These are phyloP conservation scores for Chytriomyces confervae DNA, from an alignment of 192 early-diverging fungal genomes.

Conservation along the genomic window DNA sequence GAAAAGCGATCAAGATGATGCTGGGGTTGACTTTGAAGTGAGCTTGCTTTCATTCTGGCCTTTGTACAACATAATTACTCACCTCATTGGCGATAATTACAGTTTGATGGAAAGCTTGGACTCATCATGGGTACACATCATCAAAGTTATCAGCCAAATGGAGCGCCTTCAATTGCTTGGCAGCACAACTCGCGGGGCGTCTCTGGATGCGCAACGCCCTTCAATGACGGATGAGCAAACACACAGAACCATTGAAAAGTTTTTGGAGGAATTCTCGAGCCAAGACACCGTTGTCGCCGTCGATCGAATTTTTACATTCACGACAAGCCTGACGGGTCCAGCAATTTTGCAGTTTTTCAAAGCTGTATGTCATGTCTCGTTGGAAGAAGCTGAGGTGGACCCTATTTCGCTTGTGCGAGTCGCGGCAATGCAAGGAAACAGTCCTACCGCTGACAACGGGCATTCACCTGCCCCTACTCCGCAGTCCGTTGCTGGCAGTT, in stretches of 20 bases:
- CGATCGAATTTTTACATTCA: conserved; percentile 85
- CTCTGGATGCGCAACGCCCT: conserved; percentile 26
- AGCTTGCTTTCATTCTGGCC: not conserved
- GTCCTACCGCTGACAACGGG: conserved; percentile 44
- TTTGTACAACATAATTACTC: not conserved
- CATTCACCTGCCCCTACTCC: conserved; percentile 12
- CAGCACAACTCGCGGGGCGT: conserved; percentile 36
- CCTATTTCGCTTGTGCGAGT: conserved; percentile 43
- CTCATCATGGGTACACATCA: conserved; percentile 79
- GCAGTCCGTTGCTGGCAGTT: conserved; percentile 10
- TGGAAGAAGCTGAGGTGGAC: conserved; percentile 81
- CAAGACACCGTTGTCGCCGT: conserved; percentile 79
- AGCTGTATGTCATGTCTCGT: conserved; percentile 81
- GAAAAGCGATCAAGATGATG: conserved; percentile 86
- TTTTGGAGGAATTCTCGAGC: conserved; percentile 54
- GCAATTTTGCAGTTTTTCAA: conserved; percentile 90
- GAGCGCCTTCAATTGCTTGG: conserved; percentile 83
- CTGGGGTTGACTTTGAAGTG: conserved; percentile 71
- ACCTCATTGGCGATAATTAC: not conserved
- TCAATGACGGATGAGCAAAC: not conserved
- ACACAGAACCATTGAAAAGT: conserved; percentile 49
- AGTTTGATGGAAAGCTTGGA: conserved; percentile 59
- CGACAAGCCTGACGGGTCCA: conserved; percentile 75
- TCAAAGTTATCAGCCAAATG: conserved; percentile 83
- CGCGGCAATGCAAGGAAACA: not conserved